Percentiles rank a stretch among this genome's conserved stretches.
Conservation (phyloP, 306 rosid genomes). For the Oxytropis ochrocephala region DNA sequence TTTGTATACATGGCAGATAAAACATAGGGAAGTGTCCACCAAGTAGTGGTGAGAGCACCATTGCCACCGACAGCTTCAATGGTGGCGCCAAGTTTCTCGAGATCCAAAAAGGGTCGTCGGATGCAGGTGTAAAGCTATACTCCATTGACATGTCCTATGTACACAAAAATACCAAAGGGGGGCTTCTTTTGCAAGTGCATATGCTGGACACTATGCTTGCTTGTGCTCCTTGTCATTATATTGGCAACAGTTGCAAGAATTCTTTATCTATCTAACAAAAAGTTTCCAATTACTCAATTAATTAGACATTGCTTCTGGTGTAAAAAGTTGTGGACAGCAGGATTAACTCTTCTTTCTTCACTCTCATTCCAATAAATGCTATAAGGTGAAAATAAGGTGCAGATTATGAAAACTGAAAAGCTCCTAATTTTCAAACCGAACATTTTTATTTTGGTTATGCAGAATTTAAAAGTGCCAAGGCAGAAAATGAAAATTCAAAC, state of each 20-base stretch:
- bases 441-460: too few species aligned
- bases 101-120: constrained; percentile 15
- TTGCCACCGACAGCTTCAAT: constrained; percentile 6
- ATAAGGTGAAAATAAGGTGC: too few species aligned
- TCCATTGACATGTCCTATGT: background rate
- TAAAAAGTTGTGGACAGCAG: too few species aligned
- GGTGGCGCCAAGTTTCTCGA: constrained; percentile 8
- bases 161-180: constrained; percentile 18
- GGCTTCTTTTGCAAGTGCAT: constrained; percentile 35
- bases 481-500: too few species aligned
- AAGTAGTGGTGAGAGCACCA: constrained; percentile 16
- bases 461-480: too few species aligned
- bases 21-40: background rate
- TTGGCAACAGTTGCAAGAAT: constrained; percentile 38
- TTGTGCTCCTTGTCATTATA: background rate
- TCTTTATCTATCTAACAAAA: background rate
- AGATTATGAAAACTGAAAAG: too few species aligned
- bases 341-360: too few species aligned
- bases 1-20: too few species aligned
- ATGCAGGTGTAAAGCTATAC: background rate
- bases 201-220: background rate
- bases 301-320: too few species aligned
- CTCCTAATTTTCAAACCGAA: too few species aligned
- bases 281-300: too few species aligned
- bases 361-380: too few species aligned